Evolutionary conservation across 495 filamentous ascomycete genomes (phyloP).

Genomic region (Penicillium taxi): DNA sequence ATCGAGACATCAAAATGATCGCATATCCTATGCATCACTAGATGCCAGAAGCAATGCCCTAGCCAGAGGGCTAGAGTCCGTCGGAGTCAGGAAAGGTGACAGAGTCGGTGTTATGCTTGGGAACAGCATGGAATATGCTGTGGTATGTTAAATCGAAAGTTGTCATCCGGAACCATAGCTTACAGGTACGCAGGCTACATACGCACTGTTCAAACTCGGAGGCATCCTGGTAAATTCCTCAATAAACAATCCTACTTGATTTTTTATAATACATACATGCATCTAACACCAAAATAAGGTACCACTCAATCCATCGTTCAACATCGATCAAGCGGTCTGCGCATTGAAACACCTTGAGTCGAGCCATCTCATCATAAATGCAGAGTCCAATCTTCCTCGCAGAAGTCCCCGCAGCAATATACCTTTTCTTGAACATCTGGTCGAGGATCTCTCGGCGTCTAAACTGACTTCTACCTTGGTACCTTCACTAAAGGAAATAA

Average conservation of each 20-base stretch:
- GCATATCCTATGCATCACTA: constrained; percentile 65
- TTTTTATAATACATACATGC: too few species aligned
- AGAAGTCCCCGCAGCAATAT: constrained; percentile 74
- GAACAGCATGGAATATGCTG: constrained; percentile 75
- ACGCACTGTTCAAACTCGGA: constrained; percentile 87
- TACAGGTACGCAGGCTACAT: constrained; percentile 52
- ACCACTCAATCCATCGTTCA: constrained; percentile 90
- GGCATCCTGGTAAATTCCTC: constrained; percentile 60
- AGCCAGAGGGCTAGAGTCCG: constrained; percentile 60
- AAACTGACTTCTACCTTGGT: constrained; percentile 56
- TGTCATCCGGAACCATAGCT: too few species aligned
- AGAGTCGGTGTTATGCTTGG: constrained; percentile 80
- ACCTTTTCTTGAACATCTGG: constrained; percentile 55
- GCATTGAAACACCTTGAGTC: constrained; percentile 71
- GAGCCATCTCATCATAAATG: constrained; percentile 70
- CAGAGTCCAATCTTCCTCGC: constrained; percentile 77
- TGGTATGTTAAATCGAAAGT: constrained; percentile 45
- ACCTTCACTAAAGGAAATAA: constrained; percentile 60
- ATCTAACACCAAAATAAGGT: constrained; percentile 43
- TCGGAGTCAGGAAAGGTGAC: constrained; percentile 77
- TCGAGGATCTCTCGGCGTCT: constrained; percentile 47
- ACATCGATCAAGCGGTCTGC: constrained; percentile 63
- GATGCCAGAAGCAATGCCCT: constrained; percentile 70
- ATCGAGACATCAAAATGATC: constrained; percentile 53
- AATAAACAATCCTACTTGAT: background rate